phyloP scores from a whole-genome alignment of 257 asterid species.

The Nicotiana benthamiana region DNA sequence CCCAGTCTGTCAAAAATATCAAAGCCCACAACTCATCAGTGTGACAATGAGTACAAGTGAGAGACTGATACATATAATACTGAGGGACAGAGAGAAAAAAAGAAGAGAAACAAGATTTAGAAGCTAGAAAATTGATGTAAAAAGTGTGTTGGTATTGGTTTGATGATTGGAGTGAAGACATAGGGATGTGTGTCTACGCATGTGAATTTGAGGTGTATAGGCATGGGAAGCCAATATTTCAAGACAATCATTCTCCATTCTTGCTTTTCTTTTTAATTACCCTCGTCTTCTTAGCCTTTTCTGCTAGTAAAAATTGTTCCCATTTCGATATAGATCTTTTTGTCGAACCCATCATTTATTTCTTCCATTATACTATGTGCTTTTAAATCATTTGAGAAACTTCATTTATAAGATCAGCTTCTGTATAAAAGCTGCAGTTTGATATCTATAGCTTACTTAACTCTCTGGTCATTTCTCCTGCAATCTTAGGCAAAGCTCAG shows the following conservation, averaged over 20 bases:
- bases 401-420: too few relatives aligned
- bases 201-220: slow-evolving; percentile 52
- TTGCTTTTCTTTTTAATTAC: neutral
- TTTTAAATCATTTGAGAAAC: neutral
- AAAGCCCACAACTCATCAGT: neutral
- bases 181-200: slow-evolving; percentile 36
- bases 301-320: slow-evolving; percentile 9
- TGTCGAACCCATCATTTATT: neutral
- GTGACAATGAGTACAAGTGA: neutral
- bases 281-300: neutral
- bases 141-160: neutral
- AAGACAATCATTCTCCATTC: slow-evolving; percentile 43
- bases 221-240: slow-evolving; percentile 58
- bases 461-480: neutral
- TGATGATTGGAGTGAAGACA: slow-evolving; percentile 16
- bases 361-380: neutral
- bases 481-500: neutral
- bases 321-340: slow-evolving; percentile 2
- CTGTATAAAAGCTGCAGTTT: neutral
- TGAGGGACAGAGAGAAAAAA: too few relatives aligned
- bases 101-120: neutral
- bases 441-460: neutral
- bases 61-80: neutral
- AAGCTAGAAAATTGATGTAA: neutral
- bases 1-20: neutral